Evolutionary conservation across 2,329 filamentous ascomycete genomes (phyloP), one percentile per base, ranked within the genome.

Genomic region (Phaeoacremonium minimum): DNA sequence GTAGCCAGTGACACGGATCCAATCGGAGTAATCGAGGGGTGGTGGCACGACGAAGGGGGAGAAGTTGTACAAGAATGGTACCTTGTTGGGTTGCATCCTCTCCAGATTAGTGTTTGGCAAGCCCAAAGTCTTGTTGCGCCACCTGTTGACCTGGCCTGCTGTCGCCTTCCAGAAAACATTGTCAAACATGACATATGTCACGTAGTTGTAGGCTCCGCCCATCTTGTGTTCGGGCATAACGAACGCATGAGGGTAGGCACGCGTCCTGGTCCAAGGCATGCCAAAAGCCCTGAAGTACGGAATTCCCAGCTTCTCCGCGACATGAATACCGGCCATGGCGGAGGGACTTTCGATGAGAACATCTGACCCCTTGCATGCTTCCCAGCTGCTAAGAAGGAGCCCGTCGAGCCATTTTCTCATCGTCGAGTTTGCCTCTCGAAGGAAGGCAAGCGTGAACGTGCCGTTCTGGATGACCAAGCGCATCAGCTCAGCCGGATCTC

Each of bases 41-140:
- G 90, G 91, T 3, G 87, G 80, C n/a, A 98, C 93, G 11, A 98
- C 93, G 9, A 80, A 85, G 1, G 90, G 88, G 38, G 87, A 95
- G 59, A 96, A 97, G 63, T 96, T 97, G 69, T 98, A 98, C 31
- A 98, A 63, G 61, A 98, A 98, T 0, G 93, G 93, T n/a, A 96
- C 88, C 58, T 95, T 94, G 67, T 96, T 95, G 3, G 87, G 83
- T 63, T 96, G 89, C 78, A 98, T 80, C 65, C 90, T 95, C 56
- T 93, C 86, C 30, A 95, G 67, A 40, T 70, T 87, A 2, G 93
- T 98, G 45, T 81, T 83, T 35, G 83, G 85, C 18, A 98, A 67
- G 0, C 80, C 78, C 5, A 98, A 73, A 16, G 83, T 77, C 46
- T 81, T 85, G 57, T 87, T 88, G 45, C 93, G 80, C 93, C 93